Base-by-base conservation (phyloP, 148 eudicot genomes). In the Polygonum maritimum region DNA sequence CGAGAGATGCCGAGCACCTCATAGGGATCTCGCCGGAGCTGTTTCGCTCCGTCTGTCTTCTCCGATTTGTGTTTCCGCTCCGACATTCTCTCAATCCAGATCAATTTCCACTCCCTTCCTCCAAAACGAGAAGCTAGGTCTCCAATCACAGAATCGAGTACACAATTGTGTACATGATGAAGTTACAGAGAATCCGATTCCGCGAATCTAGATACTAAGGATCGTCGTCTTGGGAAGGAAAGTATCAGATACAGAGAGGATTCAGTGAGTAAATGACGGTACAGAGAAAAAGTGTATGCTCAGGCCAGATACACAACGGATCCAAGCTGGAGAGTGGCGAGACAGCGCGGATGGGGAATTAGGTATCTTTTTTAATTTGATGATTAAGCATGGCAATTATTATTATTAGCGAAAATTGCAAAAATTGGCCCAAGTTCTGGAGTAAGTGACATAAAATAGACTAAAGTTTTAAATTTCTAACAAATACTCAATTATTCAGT, bases 1-100 rank as follows among this genome's bases (percentile, higher is more conserved):
- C 83, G 89, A 38, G 79, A 77, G 45, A 91, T 88, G 7, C 94
- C 91, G 18, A 93, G 90, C 81, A 93, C 98, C 76, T 91, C 98
- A 45, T 93, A 93, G 4, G 94, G 92, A 77, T 93, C 97, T 75
- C 92, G 84, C 65, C 91, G 81, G 39, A 81, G 86, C 88, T 84
- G 89, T 82, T 86, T 79, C 38, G 77, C 21, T 58, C 45, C 67
- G 2, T 87, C 15, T 69, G 51, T 40, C 84, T 85, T 71, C 39
- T 87, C 92, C 65, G 90, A 73, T 79, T 86, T 87, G 63, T 88
- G 78, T 78, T 85, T 87, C 48, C 77, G 89, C 55, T 79, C 87
- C 74, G 92, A 87, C 96, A 91, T 91, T 77, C 57, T 75, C 13
- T 2, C 88, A 71, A 41, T 71, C 14, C 3, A 79, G 36, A 69